Conservation (phyloP, 2,329 filamentous ascomycete genomes). For the Tolypocladium cylindrosporum region DNA sequence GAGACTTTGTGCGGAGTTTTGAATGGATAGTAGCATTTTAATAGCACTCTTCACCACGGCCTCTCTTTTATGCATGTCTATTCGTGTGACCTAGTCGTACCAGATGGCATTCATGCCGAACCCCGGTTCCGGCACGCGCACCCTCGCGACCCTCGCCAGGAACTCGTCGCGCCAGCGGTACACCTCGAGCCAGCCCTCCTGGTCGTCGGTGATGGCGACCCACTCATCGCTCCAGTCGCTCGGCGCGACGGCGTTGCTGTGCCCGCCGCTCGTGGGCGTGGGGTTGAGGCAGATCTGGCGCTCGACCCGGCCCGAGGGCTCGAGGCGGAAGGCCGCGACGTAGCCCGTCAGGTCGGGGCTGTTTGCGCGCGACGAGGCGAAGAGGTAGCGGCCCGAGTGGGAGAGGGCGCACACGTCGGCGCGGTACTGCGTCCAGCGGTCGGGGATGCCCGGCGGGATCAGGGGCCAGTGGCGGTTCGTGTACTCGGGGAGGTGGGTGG, state of each 20-base stretch:
- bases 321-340: slow-evolving; percentile 68
- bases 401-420: slow-evolving; percentile 75
- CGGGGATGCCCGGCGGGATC: slow-evolving; percentile 61
- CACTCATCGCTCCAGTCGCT: slow-evolving; percentile 81
- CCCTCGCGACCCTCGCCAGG: slow-evolving; percentile 63
- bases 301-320: slow-evolving; percentile 60
- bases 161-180: slow-evolving; percentile 81
- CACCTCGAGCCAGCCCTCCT: slow-evolving; percentile 79
- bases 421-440: slow-evolving; percentile 57
- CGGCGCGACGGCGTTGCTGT: slow-evolving; percentile 79
- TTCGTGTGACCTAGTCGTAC: slow-evolving; percentile 48
- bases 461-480: slow-evolving; percentile 69
- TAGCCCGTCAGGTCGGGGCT: slow-evolving; percentile 68
- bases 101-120: slow-evolving; percentile 97
- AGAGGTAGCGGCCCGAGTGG: slow-evolving; percentile 62
- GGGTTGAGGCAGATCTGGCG: slow-evolving; percentile 71
- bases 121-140: slow-evolving; percentile 74
- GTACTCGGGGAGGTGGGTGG: slow-evolving; percentile 66
- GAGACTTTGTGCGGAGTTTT: background rate
- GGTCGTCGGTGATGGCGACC: slow-evolving; percentile 82
- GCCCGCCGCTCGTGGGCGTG: slow-evolving; percentile 77
- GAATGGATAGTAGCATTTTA: background rate
- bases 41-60: background rate
- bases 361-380: slow-evolving; percentile 76
- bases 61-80: background rate